Percentiles rank a stretch among this genome's conserved stretches.
Evolutionary conservation across 257 asterid species (phyloP).

Genomic region (Forsythia suspensa): DNA sequence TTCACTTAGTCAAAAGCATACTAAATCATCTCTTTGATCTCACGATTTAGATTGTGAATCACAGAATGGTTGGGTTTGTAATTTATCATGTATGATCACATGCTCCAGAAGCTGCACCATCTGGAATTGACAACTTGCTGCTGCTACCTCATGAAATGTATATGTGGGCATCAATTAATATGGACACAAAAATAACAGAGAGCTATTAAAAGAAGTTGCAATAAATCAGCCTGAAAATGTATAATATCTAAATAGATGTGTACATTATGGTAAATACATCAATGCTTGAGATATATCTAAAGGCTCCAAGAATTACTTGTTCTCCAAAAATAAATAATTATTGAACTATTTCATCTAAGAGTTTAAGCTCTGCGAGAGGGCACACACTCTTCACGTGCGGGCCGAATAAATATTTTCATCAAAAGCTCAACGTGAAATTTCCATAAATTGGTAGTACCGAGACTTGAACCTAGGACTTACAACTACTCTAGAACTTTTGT

Average conservation of each 20-base stretch:
- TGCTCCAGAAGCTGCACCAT: background rate
- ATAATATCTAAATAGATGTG: background rate
- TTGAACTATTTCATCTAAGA: too few species aligned
- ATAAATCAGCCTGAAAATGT: background rate
- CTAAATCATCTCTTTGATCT: background rate
- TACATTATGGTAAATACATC: background rate
- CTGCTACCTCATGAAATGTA: background rate
- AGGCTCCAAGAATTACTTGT: background rate
- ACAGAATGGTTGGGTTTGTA: background rate
- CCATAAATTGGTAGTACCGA: too few species aligned
- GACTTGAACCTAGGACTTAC: background rate
- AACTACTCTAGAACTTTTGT: background rate
- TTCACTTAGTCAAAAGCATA: background rate
- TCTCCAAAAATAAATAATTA: too few species aligned
- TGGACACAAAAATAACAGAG: background rate
- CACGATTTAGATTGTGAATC: background rate
- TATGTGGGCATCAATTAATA: background rate
- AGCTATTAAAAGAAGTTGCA: background rate
- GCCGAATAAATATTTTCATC: background rate
- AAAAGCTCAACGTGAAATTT: background rate
- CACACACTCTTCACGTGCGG: background rate
- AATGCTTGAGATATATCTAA: too few species aligned
- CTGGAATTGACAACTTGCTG: background rate
- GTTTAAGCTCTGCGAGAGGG: background rate
- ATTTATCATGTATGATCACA: background rate